phyloP scores from a whole-genome alignment of 2,329 filamentous ascomycete genomes.

The Neocatenulostroma microsporum region DNA sequence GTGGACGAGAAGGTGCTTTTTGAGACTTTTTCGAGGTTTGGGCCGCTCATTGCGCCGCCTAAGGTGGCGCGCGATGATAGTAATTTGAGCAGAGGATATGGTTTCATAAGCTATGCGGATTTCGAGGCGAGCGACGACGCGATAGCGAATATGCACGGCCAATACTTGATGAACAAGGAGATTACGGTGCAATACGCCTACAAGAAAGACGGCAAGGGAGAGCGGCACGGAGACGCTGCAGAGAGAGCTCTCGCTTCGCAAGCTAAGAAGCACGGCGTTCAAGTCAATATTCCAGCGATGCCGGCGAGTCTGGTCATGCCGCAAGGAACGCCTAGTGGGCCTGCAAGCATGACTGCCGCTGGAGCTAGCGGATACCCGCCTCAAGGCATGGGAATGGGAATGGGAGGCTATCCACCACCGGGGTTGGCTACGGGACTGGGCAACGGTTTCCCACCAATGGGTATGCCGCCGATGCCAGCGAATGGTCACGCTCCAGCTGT shows the following conservation, averaged over 20 bases:
- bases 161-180: conserved; percentile 96
- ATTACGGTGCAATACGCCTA: conserved; percentile 96
- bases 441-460: conserved; percentile 3
- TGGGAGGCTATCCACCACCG: conserved; percentile 23
- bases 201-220: conserved; percentile 98
- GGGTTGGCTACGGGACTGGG: background rate
- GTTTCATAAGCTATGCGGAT: conserved; percentile 85
- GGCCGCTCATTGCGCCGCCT: conserved; percentile 71
- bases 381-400: conserved; percentile 12
- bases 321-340: conserved; percentile 32
- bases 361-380: background rate
- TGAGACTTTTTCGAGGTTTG: conserved; percentile 91
- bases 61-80: conserved; percentile 84
- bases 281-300: conserved; percentile 68
- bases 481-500: background rate
- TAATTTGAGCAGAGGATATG: conserved; percentile 87
- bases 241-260: conserved; percentile 86
- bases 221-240: conserved; percentile 88
- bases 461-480: background rate
- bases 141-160: conserved; percentile 85
- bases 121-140: conserved; percentile 93
- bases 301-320: conserved; percentile 62
- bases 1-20: conserved; percentile 94
- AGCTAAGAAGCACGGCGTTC: conserved; percentile 88
- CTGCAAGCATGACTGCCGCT: conserved; percentile 32